Percentiles rank a stretch among this genome's conserved stretches.
These are phyloP conservation scores for Elsinoe perseae DNA, from an alignment of 2,329 filamentous ascomycete genomes.

Conservation along the genomic window DNA sequence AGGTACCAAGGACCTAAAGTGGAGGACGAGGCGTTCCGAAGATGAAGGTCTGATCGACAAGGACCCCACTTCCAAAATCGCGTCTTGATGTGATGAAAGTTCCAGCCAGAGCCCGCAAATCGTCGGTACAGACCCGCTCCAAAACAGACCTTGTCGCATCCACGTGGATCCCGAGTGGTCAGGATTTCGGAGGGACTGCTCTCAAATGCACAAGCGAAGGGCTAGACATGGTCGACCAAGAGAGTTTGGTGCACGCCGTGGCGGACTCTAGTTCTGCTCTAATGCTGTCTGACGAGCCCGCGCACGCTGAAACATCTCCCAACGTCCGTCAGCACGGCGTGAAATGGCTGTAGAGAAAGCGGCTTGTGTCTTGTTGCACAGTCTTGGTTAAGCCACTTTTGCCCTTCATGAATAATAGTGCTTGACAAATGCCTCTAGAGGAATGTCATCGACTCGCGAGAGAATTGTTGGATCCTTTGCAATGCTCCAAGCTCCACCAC, in stretches of 20 bases:
- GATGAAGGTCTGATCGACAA: neutral
- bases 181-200: neutral
- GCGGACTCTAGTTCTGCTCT: neutral
- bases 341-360: neutral
- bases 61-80: slow-evolving; percentile 5
- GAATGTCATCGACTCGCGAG: neutral
- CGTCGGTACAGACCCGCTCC: slow-evolving; percentile 2
- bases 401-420: no score
- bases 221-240: neutral
- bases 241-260: neutral
- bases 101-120: neutral
- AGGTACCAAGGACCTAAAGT: neutral
- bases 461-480: neutral
- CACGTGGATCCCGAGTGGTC: slow-evolving; percentile 1
- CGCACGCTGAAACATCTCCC: slow-evolving; percentile 8
- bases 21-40: slow-evolving; percentile 1
- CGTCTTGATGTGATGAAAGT: neutral
- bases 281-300: slow-evolving; percentile 4
- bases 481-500: neutral
- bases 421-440: neutral
- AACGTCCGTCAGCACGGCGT: slow-evolving; percentile 4
- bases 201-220: slow-evolving; percentile 6
- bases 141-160: slow-evolving; percentile 12
- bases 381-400: neutral
- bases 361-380: neutral